Base-by-base conservation (phyloP, 1,284 basidiomycete species). In the Lignosus rhinocerotis region DNA sequence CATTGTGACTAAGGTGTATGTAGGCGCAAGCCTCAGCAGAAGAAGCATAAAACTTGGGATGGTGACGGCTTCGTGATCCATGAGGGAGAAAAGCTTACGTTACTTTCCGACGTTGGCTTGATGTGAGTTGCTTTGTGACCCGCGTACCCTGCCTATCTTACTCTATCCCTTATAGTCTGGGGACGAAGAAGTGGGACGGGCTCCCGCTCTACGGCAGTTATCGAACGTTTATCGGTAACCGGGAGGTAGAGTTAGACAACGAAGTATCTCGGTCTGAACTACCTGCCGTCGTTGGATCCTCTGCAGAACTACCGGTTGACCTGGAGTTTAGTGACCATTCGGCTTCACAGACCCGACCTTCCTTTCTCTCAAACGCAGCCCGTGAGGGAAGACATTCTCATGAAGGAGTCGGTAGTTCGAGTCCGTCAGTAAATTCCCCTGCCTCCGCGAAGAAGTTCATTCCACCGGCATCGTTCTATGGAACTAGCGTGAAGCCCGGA, bases 41-140 rank as follows among this genome's bases (percentile, higher is more conserved):
- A 83, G 72, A 96, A 94, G 75, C 85, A 94, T 70, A 93, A 93
- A 72, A 93, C 88, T 1, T 96, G 93, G 93, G 93, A 95, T 65
- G 91, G 89, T 3, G 88, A 90, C 65, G 87, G 81, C 4, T 89
- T 79, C 67, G 74, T 92, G 14, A 80, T 82, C 25, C 73, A 78
- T 39, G 70, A 73, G 41, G 79, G 75, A 7, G 78, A 78, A 9
- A 83, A 80, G 59, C 68, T 88, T 16, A 83, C 79, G 0, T 78
- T 92, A 72, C 74, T 89, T 31, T 85, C 86, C 2, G 89, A 92
- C 62, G 79, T 80, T 51, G 90, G 90, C 12, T 84, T 86, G 73
- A 72, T 84, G 90, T 91, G 66, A 59, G 82, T 68, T 32, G 2
- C 34, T 7, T 25, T 56, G 43, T 11, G n/a, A 39, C 49, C 7